Base-by-base conservation (phyloP, 2,329 filamentous ascomycete genomes). In the Phaeosphaeriaceae sp. region DNA sequence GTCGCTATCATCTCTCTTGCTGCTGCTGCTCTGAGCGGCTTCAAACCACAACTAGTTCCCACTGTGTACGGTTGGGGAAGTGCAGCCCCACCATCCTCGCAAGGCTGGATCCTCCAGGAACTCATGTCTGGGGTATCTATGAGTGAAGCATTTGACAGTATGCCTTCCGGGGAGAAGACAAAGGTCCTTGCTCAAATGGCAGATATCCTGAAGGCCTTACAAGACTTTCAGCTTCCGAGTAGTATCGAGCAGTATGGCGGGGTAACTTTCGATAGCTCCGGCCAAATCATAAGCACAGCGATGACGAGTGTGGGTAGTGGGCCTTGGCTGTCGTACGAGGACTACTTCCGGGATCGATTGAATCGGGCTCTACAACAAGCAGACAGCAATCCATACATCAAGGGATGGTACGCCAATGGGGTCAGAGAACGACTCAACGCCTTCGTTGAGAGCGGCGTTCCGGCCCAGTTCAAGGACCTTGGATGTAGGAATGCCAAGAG, bases 271-370 rank as follows among this genome's bases (percentile, higher is more conserved):
- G 73, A 75, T 59, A 57, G 55, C 13, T 54, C 41, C n/a, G 72
- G 75, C 24, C 41, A 54, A 10, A 70, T 76, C 53, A 64, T 77
- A 22, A 76, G 74, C 54, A 57, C 73, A 3, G 54, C 69, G 3
- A 75, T 77, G 71, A 64, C 71, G 17, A 74, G 58, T 31, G 70
- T 75, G 36, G 69, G 70, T 19, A 66, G 58, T 36, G 74, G 72
- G 17, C 73, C 74, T 15, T 77, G 72, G 72, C 47, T 47, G 21
- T 67, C 66, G 36, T 71, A 67, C 53, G 67, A 75, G 57, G 57
- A 58, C 19, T 71, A 65, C 36, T 76, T 71, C 54, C 63, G 53
- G 51, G 61, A 63, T 25, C 54, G 70, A n/a, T 45, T 76, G 31
- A 45, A 68, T 56, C 57, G 62, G 13, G 67, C 65, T n/a, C 66